Conservation (phyloP, 805 yeast species). For the Kazachstania taianensis region DNA sequence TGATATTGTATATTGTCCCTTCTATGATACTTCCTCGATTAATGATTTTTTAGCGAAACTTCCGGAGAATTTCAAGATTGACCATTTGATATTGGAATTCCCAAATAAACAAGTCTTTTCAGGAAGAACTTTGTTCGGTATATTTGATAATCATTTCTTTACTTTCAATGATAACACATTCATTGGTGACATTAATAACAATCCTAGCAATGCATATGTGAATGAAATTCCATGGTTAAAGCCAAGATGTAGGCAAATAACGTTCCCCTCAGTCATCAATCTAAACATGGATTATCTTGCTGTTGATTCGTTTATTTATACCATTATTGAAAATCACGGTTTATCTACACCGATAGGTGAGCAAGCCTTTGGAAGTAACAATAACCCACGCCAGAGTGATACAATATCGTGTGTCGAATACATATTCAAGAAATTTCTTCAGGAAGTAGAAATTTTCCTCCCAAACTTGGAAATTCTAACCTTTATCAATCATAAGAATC, state of each 20-base stretch:
- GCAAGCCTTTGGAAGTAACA: not conserved
- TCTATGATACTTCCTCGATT: not conserved
- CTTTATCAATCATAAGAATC: conserved; percentile 8
- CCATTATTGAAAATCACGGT: conserved; percentile 6
- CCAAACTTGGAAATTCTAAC: conserved; percentile 10
- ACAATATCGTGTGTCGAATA: conserved; percentile 7
- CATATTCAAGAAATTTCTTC: conserved; percentile 8
- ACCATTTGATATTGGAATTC: conserved; percentile 8
- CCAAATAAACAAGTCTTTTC: not conserved
- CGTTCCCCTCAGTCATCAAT: conserved; percentile 9
- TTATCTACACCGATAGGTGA: not conserved
- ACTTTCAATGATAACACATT: conserved; percentile 1
- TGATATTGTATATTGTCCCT: not conserved
- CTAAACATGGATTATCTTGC: conserved; percentile 15
- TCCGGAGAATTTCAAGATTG: not conserved
- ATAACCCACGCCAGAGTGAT: conserved; percentile 1
- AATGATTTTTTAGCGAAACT: not conserved
- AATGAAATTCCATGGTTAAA: conserved; percentile 2
- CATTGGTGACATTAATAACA: conserved; percentile 2
- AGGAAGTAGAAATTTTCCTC: conserved; percentile 6
- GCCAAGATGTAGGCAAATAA: conserved; percentile 10
- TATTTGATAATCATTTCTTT: conserved; percentile 8
- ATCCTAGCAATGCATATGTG: no score
- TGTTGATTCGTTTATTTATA: conserved; percentile 14
- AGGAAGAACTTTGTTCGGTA: conserved; percentile 10